Evolutionary conservation across 2,329 filamentous ascomycete genomes (phyloP), one percentile per base, ranked within the genome.

Genomic region (Xylaria sp.): DNA sequence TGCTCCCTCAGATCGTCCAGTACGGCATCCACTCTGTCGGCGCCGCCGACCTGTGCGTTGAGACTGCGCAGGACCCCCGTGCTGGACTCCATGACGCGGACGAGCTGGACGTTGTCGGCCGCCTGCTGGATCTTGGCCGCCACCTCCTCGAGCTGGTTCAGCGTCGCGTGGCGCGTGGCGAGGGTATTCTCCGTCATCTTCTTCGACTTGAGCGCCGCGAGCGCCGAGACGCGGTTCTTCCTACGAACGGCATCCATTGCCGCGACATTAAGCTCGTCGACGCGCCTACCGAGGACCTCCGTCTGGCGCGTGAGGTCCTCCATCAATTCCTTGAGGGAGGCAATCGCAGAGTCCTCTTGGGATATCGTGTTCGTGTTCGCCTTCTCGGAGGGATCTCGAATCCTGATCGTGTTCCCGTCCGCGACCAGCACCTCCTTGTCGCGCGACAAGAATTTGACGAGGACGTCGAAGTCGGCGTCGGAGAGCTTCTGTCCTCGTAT

Each of bases 111-210:
- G 71, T 97, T 93, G 79, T 94, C 92, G 0, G 89, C 87, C 0
- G 96, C 96, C 79, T 95, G 90, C 78, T 97, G 91, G 61, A 99
- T 92, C 76, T 91, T 92, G n/a, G 86, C 81, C 63, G 93, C 92
- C 0, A 97, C 90, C 70, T 93, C 89, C 80, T 98, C 94, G 1
- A 99, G 86, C 79, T 97, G 94, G 49, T 85, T 83, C 2, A 97
- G 86, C 0, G 92, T 92, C 9, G 90, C 89, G 36, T 90, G 88
- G 13, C 94, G 89, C 71, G 89, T 88, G 36, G 88, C 83, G 0
- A 98, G 85, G 11, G 90, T 92, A 2, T 87, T 83, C 79, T 97
- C 94, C 33, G 92, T 90, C 7, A 92, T 83, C 79, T 96, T 97
- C 83, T 93, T 97, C 5, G 90, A 92, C 60, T 91, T 90, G 13